A percentile compares a stretch with the other conserved stretches of the same genome.
Conservation (phyloP, 2,329 filamentous ascomycete species). For the Uncinocarpus reesii region DNA sequence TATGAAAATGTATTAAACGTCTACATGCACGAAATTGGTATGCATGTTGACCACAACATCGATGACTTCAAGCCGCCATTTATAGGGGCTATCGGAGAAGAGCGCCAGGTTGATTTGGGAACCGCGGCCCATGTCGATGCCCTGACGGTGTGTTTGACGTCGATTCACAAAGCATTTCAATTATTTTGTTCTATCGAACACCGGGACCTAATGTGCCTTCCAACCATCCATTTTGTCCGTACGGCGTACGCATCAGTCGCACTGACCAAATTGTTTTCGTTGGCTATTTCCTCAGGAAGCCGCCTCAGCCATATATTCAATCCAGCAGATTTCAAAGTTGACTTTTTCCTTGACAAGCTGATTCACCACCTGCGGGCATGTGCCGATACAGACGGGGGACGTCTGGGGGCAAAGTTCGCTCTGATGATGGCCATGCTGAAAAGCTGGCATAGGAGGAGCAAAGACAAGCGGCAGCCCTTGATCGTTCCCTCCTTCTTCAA, state of each 20-base stretch:
- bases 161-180: conserved; percentile 57
- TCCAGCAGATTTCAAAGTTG: conserved; percentile 54
- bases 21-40: conserved; percentile 65
- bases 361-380: conserved; percentile 57
- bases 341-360: conserved; percentile 59
- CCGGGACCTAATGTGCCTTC: conserved; percentile 51
- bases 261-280: conserved; percentile 63
- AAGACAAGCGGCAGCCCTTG: conserved; percentile 23
- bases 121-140: conserved; percentile 56
- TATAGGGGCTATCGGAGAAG: conserved; percentile 39
- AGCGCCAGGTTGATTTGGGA: conserved; percentile 26
- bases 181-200: conserved; percentile 54
- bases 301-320: conserved; percentile 61
- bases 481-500: conserved; percentile 17
- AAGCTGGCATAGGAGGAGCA: conserved; percentile 54
- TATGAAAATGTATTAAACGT: conserved; percentile 56
- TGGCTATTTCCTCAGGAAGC: conserved; percentile 52
- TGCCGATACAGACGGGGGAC: conserved; percentile 53
- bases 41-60: conserved; percentile 53
- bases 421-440: conserved; percentile 60
- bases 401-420: conserved; percentile 59
- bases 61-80: conserved; percentile 42
- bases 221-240: conserved; percentile 61
- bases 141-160: conserved; percentile 54
- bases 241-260: conserved; percentile 62